These are phyloP conservation scores for Epichloe sylvatica DNA, from an alignment of 2,329 filamentous ascomycete species.

Conservation along the genomic window DNA sequence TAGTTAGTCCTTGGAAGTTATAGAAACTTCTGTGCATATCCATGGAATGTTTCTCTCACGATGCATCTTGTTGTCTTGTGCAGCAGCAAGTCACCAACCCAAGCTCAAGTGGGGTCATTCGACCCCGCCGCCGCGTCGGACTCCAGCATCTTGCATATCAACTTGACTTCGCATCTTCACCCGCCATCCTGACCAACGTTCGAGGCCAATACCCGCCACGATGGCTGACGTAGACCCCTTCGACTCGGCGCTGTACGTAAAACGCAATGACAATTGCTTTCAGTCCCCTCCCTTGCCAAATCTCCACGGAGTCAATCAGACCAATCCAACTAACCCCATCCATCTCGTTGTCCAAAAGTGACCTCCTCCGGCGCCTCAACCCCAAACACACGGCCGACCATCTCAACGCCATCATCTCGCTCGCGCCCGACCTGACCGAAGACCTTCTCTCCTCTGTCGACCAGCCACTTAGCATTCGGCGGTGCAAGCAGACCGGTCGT, in stretches of 20 bases:
- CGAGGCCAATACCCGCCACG: slow-evolving; percentile 2
- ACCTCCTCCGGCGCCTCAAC: slow-evolving; percentile 95
- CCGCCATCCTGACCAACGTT: neutral
- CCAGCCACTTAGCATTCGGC: slow-evolving; percentile 75
- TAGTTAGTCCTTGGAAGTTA: too few relatives aligned
- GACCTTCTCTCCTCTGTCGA: slow-evolving; percentile 96
- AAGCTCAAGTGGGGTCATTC: slow-evolving; percentile 1
- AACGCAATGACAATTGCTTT: neutral
- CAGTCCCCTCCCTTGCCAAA: neutral
- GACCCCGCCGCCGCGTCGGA: neutral
- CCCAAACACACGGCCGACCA: slow-evolving; percentile 82
- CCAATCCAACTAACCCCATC: neutral
- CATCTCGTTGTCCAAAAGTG: slow-evolving; percentile 36
- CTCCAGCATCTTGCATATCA: neutral
- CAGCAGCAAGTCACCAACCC: too few relatives aligned
- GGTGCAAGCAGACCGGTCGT: slow-evolving; percentile 76
- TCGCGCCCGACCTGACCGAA: slow-evolving; percentile 86
- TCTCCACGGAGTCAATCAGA: neutral
- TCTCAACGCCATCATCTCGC: slow-evolving; percentile 73
- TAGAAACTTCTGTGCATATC: too few relatives aligned
- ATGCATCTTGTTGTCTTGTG: too few relatives aligned
- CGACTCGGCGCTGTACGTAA: slow-evolving; percentile 59
- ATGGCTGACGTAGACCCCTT: slow-evolving; percentile 51
- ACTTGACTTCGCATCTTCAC: neutral
- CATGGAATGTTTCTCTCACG: too few relatives aligned